phyloP scores from a whole-genome alignment of 2,329 filamentous ascomycete species.

The Xylariaceae sp. region DNA sequence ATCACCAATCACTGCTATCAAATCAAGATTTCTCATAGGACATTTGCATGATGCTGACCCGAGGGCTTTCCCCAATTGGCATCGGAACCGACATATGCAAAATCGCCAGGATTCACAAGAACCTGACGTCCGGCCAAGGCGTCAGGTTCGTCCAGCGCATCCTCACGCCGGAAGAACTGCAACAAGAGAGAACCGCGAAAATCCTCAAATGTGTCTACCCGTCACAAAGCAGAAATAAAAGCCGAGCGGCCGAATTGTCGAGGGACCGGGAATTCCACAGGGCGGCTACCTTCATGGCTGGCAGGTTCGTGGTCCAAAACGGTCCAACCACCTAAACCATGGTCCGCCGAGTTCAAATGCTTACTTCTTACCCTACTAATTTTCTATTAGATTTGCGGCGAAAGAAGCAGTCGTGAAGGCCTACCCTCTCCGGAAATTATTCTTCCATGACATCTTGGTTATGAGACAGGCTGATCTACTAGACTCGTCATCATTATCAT shows the following conservation, averaged over 20 bases:
- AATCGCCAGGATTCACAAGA: conserved; percentile 63
- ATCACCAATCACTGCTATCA: background rate
- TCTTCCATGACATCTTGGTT: conserved; percentile 64
- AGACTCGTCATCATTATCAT: background rate
- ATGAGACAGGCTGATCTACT: conserved; percentile 3
- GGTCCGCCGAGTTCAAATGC: background rate
- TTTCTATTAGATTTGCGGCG: conserved; percentile 68
- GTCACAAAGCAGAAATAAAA: conserved; percentile 11
- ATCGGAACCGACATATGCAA: conserved; percentile 81
- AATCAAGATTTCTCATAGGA: background rate
- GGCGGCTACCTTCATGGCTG: conserved; percentile 47
- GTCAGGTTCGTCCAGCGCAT: conserved; percentile 52
- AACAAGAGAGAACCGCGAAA: conserved; percentile 3
- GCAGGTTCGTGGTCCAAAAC: conserved; percentile 41
- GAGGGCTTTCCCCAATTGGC: conserved; percentile 65
- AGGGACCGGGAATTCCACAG: conserved; percentile 38
- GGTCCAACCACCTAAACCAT: background rate
- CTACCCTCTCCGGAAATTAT: conserved; percentile 59
- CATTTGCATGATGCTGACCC: conserved; percentile 12
- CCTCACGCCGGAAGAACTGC: conserved; percentile 47
- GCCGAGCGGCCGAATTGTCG: background rate
- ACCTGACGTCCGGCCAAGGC: conserved; percentile 52
- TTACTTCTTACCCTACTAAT: background rate
- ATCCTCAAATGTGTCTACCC: conserved; percentile 16
- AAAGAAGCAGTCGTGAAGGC: conserved; percentile 79